These are phyloP conservation scores for Cryptosporidium baileyi DNA, from an alignment of 169 alveolate genomes.

Conservation along the genomic window DNA sequence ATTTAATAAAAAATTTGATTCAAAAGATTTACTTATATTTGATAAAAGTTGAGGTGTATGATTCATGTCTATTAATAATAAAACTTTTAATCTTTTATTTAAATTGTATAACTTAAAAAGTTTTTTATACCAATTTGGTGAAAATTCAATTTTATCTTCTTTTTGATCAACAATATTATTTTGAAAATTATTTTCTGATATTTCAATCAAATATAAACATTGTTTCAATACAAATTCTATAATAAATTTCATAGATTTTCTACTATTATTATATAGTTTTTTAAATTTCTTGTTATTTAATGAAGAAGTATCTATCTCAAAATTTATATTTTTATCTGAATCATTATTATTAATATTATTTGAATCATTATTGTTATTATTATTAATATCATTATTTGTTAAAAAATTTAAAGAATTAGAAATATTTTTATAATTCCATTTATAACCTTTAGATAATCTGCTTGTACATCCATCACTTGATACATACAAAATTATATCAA, in stretches of 20 bases:
- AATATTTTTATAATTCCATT: background rate
- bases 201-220: background rate
- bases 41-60: background rate
- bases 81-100: background rate
- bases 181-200: background rate
- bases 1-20: background rate
- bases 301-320: background rate
- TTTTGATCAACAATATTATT: background rate
- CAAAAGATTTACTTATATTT: background rate
- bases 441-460: constrained; percentile 27
- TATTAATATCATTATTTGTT: background rate
- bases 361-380: background rate
- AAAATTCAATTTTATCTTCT: background rate
- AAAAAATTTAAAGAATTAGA: background rate
- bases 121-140: background rate
- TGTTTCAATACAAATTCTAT: constrained; percentile 1
- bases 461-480: constrained; percentile 44
- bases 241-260: background rate
- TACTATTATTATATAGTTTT: background rate
- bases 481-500: constrained; percentile 40
- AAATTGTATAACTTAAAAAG: background rate
- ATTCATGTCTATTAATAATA: constrained; percentile 7
- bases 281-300: background rate
- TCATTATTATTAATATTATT: background rate
- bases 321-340: background rate